phyloP scores from a whole-genome alignment of 768 basidiomycete species.

The Amyloporia xantha region DNA sequence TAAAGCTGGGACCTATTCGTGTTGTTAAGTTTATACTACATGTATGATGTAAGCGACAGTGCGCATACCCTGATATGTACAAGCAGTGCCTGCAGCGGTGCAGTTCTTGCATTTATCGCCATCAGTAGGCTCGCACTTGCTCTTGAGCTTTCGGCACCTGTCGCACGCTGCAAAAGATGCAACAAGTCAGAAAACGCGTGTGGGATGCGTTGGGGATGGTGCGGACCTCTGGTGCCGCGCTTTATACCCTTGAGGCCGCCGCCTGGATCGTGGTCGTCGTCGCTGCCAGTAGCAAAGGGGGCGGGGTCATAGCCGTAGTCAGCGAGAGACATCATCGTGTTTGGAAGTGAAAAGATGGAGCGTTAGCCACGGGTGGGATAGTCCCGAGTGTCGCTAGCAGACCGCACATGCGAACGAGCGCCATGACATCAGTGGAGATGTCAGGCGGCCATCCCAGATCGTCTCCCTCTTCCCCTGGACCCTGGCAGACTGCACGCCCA shows the following conservation, averaged over 20 bases:
- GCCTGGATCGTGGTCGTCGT: conserved; percentile 17
- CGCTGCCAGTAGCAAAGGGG: conserved; percentile 10
- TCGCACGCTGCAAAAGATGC: conserved; percentile 56
- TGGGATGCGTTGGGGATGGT: no score
- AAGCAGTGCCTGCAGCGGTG: conserved; percentile 38
- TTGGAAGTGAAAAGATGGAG: neutral
- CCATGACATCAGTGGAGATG: neutral
- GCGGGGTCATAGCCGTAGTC: conserved; percentile 2
- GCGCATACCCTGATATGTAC: neutral
- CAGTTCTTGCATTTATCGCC: conserved; percentile 56
- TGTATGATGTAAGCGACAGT: conserved; percentile 1
- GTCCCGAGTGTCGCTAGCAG: neutral
- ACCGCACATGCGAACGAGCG: neutral
- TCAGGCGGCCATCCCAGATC: no score
- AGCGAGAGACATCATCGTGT: conserved; percentile 1
- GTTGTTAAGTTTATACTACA: neutral
- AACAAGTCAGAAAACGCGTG: neutral
- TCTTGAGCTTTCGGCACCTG: conserved; percentile 83
- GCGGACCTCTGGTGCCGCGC: conserved; percentile 22
- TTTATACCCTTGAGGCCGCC: conserved; percentile 11
- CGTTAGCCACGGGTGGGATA: neutral
- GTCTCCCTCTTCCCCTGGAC: no score
- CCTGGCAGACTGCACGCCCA: no score
- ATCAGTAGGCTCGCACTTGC: conserved; percentile 73
- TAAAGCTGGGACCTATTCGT: conserved; percentile 67